Conservation (phyloP, 1,284 basidiomycete species). For the Sanghuangporus weigelae region DNA sequence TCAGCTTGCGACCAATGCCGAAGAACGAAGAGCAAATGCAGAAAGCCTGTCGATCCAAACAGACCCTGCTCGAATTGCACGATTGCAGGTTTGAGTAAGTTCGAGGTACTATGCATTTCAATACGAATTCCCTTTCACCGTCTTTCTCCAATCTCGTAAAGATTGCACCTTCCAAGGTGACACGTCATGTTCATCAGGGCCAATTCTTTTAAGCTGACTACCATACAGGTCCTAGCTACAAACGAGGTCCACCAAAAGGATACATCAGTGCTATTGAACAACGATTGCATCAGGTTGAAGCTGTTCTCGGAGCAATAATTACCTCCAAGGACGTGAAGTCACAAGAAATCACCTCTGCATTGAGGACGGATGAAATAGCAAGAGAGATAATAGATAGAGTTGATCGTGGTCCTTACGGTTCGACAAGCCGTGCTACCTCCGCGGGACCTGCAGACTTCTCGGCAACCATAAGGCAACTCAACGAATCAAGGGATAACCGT, state of each 20-base stretch:
- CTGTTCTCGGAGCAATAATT: conserved; percentile 72
- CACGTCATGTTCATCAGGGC: conserved; percentile 13
- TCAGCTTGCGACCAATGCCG: conserved; percentile 76
- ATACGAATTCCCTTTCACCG: not conserved
- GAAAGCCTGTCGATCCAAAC: conserved; percentile 47
- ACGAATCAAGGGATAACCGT: conserved; percentile 52
- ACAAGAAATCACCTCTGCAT: conserved; percentile 59
- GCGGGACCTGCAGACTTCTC: conserved; percentile 63
- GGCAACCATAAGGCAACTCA: conserved; percentile 60
- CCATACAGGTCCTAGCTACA: conserved; percentile 68
- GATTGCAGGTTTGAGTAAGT: conserved; percentile 53
- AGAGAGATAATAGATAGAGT: conserved; percentile 67
- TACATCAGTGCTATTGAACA: conserved; percentile 90
- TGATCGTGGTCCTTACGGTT: conserved; percentile 72
- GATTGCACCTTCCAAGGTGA: conserved; percentile 77
- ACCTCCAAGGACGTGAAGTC: conserved; percentile 69
- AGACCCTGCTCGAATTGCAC: conserved; percentile 66
- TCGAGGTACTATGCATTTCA: not conserved
- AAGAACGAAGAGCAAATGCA: conserved; percentile 84
- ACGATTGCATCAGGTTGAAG: conserved; percentile 84
- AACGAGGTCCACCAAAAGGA: conserved; percentile 83
- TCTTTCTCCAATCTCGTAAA: conserved; percentile 23
- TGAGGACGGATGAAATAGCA: conserved; percentile 66
- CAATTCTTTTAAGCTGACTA: conserved; percentile 3
- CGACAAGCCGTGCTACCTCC: conserved; percentile 50